Evolutionary conservation across 2,329 filamentous ascomycete species (phyloP).

Genomic region (Aspergillus latus): DNA sequence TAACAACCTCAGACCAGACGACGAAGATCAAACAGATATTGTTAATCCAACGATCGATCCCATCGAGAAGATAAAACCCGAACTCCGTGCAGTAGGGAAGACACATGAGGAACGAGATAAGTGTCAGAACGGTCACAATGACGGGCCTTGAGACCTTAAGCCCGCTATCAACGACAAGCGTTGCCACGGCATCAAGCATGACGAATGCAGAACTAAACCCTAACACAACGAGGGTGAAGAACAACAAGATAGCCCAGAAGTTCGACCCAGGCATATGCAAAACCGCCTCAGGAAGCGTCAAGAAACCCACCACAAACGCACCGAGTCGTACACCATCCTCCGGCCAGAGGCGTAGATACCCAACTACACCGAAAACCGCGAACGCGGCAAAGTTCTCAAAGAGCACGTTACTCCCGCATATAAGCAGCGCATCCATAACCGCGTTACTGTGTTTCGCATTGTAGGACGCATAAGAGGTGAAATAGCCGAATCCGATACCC

Average conservation of each 20-base stretch:
- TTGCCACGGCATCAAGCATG: slow-evolving; percentile 59
- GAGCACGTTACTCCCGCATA: slow-evolving; percentile 56
- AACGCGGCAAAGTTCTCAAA: slow-evolving; percentile 57
- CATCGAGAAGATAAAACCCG: slow-evolving; percentile 56
- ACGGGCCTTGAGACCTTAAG: slow-evolving; percentile 47
- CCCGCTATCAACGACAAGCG: slow-evolving; percentile 55
- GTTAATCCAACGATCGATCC: slow-evolving; percentile 58
- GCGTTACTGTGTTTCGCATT: slow-evolving; percentile 58
- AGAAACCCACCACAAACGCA: slow-evolving; percentile 58
- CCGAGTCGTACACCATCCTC: slow-evolving; percentile 46
- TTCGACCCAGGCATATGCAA: slow-evolving; percentile 58
- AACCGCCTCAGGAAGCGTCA: slow-evolving; percentile 59
- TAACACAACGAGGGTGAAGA: slow-evolving; percentile 59
- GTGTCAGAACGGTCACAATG: slow-evolving; percentile 52
- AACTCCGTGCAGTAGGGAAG: slow-evolving; percentile 60
- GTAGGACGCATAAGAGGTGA: slow-evolving; percentile 60
- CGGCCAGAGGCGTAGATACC: slow-evolving; percentile 47
- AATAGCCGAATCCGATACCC: slow-evolving; percentile 60
- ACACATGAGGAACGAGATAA: slow-evolving; percentile 55
- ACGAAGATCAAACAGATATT: slow-evolving; percentile 59
- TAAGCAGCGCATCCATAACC: slow-evolving; percentile 59
- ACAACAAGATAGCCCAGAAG: slow-evolving; percentile 59
- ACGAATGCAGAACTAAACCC: slow-evolving; percentile 61
- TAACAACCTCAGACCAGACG: slow-evolving; percentile 56
- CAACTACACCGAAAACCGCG: slow-evolving; percentile 58